A percentile compares a stretch with the other conserved stretches of the same genome.
Conservation (phyloP, 139 green algal genomes). For the Chlorella vulgaris region DNA sequence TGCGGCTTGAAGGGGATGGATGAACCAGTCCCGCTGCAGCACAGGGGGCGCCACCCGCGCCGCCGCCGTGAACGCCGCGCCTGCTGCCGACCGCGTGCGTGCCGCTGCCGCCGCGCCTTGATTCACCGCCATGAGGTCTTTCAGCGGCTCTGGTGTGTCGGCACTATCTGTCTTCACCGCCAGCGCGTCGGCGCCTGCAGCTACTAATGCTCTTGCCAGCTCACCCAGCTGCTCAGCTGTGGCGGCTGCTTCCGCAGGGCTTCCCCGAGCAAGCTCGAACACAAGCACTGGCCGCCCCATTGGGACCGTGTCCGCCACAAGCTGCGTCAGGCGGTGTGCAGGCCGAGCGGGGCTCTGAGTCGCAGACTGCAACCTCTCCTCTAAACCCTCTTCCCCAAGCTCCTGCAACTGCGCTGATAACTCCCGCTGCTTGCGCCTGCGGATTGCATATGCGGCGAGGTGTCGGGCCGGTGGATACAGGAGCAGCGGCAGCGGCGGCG, state of each 20-base stretch:
- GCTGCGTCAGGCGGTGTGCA: conserved; percentile 61
- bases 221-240: conserved; percentile 46
- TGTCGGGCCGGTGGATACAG: neutral
- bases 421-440: conserved; percentile 61
- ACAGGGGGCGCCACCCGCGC: conserved; percentile 55
- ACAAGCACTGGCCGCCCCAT: conserved; percentile 48
- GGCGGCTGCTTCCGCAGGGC: neutral
- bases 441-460: neutral
- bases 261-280: conserved; percentile 50
- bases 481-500: neutral
- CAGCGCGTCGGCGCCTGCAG: conserved; percentile 68
- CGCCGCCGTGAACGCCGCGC: neutral
- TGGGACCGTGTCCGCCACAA: conserved; percentile 52
- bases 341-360: conserved; percentile 43
- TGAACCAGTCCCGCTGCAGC: conserved; percentile 73
- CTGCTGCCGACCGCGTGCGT: neutral
- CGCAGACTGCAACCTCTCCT: conserved; percentile 67
- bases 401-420: conserved; percentile 46
- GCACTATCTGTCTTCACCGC: conserved; percentile 68
- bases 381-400: conserved; percentile 62
- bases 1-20: conserved; percentile 74
- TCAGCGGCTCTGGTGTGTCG: conserved; percentile 63
- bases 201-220: conserved; percentile 36
- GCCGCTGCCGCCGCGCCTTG: neutral
- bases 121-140: conserved; percentile 45